phyloP scores from a whole-genome alignment of 1,284 basidiomycete species.

The Ceratorhiza oryzae-sativae region DNA sequence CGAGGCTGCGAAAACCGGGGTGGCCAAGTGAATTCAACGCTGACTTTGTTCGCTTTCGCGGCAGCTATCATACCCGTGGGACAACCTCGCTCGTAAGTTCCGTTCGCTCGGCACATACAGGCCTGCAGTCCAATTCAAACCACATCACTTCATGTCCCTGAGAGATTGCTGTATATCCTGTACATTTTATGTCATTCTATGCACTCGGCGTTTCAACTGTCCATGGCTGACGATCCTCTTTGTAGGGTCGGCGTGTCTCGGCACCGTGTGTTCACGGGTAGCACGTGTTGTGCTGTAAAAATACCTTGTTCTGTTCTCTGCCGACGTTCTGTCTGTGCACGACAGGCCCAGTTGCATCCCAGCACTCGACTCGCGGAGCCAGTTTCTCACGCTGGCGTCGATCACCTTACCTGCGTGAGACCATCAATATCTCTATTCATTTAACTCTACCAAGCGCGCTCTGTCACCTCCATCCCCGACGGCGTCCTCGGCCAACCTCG shows the following conservation, averaged over 20 bases:
- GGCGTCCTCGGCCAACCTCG: not conserved
- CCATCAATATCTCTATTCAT: not conserved
- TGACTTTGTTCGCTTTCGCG: constrained; percentile 1
- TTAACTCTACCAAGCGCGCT: not conserved
- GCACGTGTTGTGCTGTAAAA: not conserved
- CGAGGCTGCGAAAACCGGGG: not conserved
- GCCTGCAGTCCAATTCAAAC: not conserved
- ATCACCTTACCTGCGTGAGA: not conserved
- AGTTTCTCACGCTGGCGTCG: not conserved
- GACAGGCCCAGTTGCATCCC: too few relatives aligned
- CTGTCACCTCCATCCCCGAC: too few relatives aligned
- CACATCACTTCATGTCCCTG: not conserved
- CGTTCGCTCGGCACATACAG: too few relatives aligned
- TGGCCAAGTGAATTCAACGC: not conserved
- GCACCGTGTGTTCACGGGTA: not conserved
- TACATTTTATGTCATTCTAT: not conserved
- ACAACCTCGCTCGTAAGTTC: too few relatives aligned
- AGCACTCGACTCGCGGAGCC: not conserved
- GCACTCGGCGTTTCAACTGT: not conserved
- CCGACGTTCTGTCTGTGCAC: not conserved
- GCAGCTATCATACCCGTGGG: not conserved
- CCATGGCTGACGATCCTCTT: not conserved
- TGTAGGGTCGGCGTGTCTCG: not conserved
- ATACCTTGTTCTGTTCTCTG: not conserved
- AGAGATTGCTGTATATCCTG: not conserved